These are phyloP conservation scores for Colletotrichum somersetense DNA, from an alignment of 2,329 filamentous ascomycete genomes.

Conservation along the genomic window DNA sequence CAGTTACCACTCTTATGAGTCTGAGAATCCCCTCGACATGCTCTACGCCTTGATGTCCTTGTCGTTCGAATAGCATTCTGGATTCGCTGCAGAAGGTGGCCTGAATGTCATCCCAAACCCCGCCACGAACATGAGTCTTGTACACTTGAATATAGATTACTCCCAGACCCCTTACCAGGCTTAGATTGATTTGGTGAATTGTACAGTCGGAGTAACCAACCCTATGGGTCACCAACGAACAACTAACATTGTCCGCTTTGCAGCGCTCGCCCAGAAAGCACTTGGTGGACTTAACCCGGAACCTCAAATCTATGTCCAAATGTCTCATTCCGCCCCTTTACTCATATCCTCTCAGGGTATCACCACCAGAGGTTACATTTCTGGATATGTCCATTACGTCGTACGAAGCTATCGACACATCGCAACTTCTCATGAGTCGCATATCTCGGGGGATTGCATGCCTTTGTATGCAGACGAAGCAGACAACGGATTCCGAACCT, in stretches of 20 bases:
- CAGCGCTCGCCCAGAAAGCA: background rate
- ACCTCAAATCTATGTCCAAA: background rate
- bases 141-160: background rate
- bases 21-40: background rate
- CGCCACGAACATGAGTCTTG: background rate
- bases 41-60: background rate
- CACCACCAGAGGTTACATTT: background rate
- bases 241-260: background rate
- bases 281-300: background rate
- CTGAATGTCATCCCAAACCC: too few relatives aligned
- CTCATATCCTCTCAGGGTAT: background rate
- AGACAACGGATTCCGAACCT: background rate
- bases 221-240: background rate
- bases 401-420: background rate
- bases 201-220: background rate
- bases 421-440: background rate
- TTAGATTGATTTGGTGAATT: background rate
- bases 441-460: background rate
- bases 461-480: background rate
- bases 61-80: background rate
- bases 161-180: background rate
- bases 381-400: background rate
- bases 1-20: background rate
- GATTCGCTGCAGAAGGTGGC: too few relatives aligned
- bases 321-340: background rate